These are phyloP conservation scores for Chlamydomonas sp. DNA, from an alignment of 139 green algal genomes.

Conservation along the genomic window DNA sequence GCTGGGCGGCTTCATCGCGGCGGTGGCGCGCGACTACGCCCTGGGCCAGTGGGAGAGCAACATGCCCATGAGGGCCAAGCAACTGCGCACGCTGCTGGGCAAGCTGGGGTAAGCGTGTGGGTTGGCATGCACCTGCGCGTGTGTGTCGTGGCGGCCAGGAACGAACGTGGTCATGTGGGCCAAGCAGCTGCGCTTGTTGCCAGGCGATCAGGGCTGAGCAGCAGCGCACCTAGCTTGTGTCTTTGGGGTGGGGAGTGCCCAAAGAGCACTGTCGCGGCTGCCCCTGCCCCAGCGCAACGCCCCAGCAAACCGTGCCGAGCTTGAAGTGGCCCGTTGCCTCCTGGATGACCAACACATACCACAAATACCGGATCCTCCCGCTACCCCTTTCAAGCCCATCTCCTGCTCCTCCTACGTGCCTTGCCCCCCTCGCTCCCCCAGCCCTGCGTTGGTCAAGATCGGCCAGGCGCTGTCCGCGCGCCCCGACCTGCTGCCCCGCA, in stretches of 20 bases:
- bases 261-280: no score
- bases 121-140: no score
- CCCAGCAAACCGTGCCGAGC: no score
- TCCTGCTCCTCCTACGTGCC: not conserved
- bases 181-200: no score
- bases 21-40: slow-evolving; percentile 71
- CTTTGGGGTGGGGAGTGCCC: no score
- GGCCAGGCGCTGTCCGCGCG: slow-evolving; percentile 85
- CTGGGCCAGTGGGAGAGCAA: slow-evolving; percentile 75
- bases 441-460: slow-evolving; percentile 91
- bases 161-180: no score
- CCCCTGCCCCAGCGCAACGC: no score
- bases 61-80: slow-evolving; percentile 56
- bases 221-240: no score
- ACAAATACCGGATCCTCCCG: not conserved
- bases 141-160: no score
- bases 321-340: no score
- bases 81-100: slow-evolving; percentile 75
- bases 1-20: slow-evolving; percentile 76
- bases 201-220: no score
- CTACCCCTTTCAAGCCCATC: not conserved
- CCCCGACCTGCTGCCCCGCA: slow-evolving; percentile 78
- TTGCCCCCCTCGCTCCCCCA: not conserved
- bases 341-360: not conserved
- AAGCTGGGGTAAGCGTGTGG: slow-evolving; percentile 61